phyloP scores from a whole-genome alignment of 148 eudicot species.

The Cornus controversa region DNA sequence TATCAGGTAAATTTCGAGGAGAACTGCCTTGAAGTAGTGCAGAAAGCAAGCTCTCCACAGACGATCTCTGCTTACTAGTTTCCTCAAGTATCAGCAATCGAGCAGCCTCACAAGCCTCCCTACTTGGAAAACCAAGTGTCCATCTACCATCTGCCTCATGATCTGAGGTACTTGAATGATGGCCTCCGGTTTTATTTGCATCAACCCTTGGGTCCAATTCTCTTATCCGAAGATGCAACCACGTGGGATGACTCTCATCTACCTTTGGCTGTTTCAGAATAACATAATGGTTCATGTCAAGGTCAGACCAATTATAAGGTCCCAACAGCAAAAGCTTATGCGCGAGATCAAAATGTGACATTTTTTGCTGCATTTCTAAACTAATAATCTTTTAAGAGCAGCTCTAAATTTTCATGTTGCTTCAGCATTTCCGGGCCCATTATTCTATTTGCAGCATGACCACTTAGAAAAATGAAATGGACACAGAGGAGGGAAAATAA shows the following conservation, averaged over 20 bases:
- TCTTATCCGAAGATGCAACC: constrained; percentile 52
- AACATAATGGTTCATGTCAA: not conserved
- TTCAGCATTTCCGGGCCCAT: not conserved
- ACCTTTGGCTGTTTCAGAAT: constrained; percentile 34
- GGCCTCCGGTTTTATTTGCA: constrained; percentile 19
- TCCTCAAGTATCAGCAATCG: constrained; percentile 37
- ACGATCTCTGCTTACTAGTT: constrained; percentile 45
- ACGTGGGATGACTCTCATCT: constrained; percentile 40
- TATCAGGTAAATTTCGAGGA: constrained; percentile 20
- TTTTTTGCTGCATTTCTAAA: constrained; percentile 2
- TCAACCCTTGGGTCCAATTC: constrained; percentile 31
- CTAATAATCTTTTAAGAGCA: not conserved
- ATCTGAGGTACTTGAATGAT: constrained; percentile 15
- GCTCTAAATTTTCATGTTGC: not conserved
- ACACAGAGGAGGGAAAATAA: no score
- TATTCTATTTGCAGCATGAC: no score
- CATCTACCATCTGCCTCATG: constrained; percentile 42
- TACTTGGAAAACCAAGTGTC: constrained; percentile 50
- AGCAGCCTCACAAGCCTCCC: constrained; percentile 45
- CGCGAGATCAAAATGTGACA: not conserved
- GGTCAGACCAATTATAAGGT: not conserved
- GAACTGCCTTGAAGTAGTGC: constrained; percentile 36
- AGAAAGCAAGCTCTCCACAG: constrained; percentile 42
- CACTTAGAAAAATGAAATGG: no score
- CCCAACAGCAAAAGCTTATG: not conserved